Base-by-base conservation (phyloP, 768 basidiomycete genomes). In the Pleurotus giganteus region DNA sequence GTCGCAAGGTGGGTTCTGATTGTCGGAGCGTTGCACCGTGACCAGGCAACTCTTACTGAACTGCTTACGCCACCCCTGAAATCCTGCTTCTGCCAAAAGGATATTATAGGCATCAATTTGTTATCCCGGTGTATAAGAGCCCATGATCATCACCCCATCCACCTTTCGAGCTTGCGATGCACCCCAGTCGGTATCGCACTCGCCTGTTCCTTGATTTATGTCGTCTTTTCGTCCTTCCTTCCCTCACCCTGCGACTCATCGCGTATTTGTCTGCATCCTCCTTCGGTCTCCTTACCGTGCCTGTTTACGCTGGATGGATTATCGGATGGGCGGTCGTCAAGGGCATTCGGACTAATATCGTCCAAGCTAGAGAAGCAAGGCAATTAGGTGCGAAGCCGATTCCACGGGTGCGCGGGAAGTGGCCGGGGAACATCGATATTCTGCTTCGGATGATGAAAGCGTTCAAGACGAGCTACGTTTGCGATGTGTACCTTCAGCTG, bases 371-470 rank as follows among this genome's bases (percentile, higher is more conserved):
- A 29, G 74, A 84, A 42, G 82, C 82, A 0, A 62, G 63, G 9
- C 74, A 71, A 28, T 66, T 84, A 12, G 77, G 79, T 4, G 84
- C 83, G 4, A 71, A 27, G 56, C 72, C 67, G 2, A 80, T 86
- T 45, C 84, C 84, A 3, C 69, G 75, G 17, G 81, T 88, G 13
- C 71, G 78, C 15, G 88, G 88, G 5, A 84, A 79, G 70, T 88
- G 85, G 85, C 88, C 86, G 3, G 88, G 88, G n/a, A 89, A 89
- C 64, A 69, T 89, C 60, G 88, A 91, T 61, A 66, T 89, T 45
- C 74, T 88, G 54, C 62, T 87, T 44, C 72, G 68, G 52, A 79
- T 85, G 72, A 74, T 79, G 60, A 70, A 71, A 19, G 79, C 80
- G 0, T 79, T 82, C 65, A 76, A 80, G 58, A 81, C 76, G 19